phyloP scores from a whole-genome alignment of 768 basidiomycete genomes.

The Roridomyces roridus region DNA sequence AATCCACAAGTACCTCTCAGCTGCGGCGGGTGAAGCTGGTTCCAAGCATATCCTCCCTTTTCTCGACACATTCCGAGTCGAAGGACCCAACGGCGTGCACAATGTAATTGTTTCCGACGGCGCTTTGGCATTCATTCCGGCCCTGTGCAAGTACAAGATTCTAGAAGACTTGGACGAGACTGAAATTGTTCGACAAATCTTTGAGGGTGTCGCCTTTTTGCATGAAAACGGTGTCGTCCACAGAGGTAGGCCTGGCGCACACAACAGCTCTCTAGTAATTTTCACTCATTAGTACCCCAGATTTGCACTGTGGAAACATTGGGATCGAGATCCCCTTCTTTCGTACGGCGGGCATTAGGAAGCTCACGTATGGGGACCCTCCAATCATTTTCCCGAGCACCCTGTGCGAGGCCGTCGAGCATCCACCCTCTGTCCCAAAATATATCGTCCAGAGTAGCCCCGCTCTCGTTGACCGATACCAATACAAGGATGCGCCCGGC shows the following conservation, averaged over 20 bases:
- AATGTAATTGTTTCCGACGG: no score
- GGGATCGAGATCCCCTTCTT: constrained; percentile 2
- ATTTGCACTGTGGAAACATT: background rate
- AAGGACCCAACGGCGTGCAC: no score
- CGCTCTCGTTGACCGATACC: background rate
- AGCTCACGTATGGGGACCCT: background rate
- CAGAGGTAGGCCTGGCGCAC: no score
- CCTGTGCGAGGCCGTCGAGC: background rate
- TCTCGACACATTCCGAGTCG: background rate
- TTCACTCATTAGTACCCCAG: background rate
- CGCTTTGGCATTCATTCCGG: background rate
- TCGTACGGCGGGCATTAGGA: background rate
- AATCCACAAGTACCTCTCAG: background rate
- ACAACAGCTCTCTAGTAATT: no score
- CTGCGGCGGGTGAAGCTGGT: background rate
- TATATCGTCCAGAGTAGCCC: background rate
- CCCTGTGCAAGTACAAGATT: background rate
- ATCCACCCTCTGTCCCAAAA: background rate
- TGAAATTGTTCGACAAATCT: no score
- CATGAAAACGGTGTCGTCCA: no score
- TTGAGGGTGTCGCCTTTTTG: no score
- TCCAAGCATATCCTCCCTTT: background rate
- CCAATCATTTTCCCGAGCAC: background rate
- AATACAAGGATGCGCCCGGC: background rate
- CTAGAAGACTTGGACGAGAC: background rate